Evolutionary conservation across 2,329 filamentous ascomycete genomes (phyloP), one percentile per base, ranked within the genome.

Genomic region (Fusarium sp.): DNA sequence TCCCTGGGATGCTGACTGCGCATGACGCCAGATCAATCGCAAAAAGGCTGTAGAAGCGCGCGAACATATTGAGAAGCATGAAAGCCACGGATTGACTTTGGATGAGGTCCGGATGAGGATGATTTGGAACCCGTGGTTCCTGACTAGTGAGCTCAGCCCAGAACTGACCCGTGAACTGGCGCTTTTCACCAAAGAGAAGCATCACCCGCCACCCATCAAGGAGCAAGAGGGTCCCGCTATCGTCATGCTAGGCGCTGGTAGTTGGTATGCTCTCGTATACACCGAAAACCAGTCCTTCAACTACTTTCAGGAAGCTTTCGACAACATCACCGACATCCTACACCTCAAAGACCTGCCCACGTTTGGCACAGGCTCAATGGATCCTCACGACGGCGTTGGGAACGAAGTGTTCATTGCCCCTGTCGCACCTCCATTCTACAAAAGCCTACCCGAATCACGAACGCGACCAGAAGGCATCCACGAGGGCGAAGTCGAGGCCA

Each of bases 51-150:
- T 65, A 8, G 33, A 71, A 17, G 63, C 63, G 3, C 70, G 68
- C 8, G 37, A 61, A 10, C 20, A 64, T 4, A 63, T 65, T 12
- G 45, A 62, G 4, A 70, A 52, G 15, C 77, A 80, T 47, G 57
- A 52, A 10, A 70, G 63, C 38, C 78, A 79, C 59, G 80, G 82
- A 5, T 85, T 88, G 65, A 79, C 81, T 7, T 83, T 84, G 2
- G 82, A 82, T 15, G 84, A 83, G n/a, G 83, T 89, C 3, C 84
- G 78, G 32, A 74, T 92, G 30, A 82, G 88, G 56, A 91, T 91
- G 71, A 79, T 91, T 12, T 92, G 90, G 89, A 90, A 93, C 79
- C 90, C 91, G 0, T 91, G 84, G 81, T 82, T 92, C 27, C 89
- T 92, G 78, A 77, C 83, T 8, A 63, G 64, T 27, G 76, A 81